Evolutionary conservation across 345 rosid genomes (phyloP).

Genomic region (Durio zibethinus): DNA sequence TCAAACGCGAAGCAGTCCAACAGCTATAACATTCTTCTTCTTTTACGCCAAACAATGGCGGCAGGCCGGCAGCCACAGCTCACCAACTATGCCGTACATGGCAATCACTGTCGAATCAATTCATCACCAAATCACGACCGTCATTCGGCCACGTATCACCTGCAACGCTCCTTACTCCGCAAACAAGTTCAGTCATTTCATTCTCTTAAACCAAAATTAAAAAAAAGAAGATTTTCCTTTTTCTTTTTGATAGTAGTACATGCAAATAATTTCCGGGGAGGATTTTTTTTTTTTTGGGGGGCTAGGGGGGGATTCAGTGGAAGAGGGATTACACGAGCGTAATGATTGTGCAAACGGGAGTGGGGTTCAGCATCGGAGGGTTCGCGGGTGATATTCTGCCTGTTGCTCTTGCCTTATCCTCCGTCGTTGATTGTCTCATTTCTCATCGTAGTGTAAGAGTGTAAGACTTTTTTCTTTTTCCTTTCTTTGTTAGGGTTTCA

Average conservation of each 20-base stretch:
- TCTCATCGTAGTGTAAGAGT: conserved; percentile 50
- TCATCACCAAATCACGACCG: conserved; percentile 15
- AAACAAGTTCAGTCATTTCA: conserved; percentile 28
- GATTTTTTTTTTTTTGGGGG: background rate
- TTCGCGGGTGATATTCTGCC: conserved; percentile 67
- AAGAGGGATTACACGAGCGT: conserved; percentile 59
- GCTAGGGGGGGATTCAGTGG: conserved; percentile 28
- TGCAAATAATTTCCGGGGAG: background rate
- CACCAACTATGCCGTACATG: conserved; percentile 25
- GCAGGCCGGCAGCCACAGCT: conserved; percentile 9
- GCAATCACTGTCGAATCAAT: conserved; percentile 3
- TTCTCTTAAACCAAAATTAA: background rate
- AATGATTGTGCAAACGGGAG: conserved; percentile 61
- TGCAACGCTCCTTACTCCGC: conserved; percentile 25
- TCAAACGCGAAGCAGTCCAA: no score
- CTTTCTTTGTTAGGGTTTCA: background rate
- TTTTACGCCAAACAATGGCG: conserved; percentile 23
- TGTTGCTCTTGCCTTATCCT: conserved; percentile 51
- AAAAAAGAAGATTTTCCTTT: background rate
- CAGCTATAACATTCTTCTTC: no score
- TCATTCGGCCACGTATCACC: conserved; percentile 4
- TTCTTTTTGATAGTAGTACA: background rate
- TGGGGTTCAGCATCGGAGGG: conserved; percentile 59
- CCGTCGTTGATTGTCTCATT: conserved; percentile 64
- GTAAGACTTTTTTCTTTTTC: background rate